Evolutionary conservation across 352 stramenopile genomes (phyloP).

Genomic region (Salisapilia sapeloensis): DNA sequence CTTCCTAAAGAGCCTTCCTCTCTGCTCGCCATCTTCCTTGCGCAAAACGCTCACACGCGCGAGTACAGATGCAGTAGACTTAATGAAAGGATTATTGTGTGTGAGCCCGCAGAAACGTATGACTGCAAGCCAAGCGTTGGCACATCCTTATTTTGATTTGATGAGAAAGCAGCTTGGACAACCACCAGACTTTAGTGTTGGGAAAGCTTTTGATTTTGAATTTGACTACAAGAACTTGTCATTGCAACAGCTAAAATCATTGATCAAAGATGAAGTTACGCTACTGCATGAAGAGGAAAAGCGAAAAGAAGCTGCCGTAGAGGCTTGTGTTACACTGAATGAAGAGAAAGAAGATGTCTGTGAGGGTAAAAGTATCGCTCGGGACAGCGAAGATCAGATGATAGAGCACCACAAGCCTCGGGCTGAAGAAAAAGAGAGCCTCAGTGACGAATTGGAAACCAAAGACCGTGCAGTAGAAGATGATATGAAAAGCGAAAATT

Average conservation of each 20-base stretch:
- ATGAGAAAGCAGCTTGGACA: constrained; percentile 56
- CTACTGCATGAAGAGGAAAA: constrained; percentile 45
- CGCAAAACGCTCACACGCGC: constrained; percentile 48
- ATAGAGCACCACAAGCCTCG: too few species aligned
- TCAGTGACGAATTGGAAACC: too few species aligned
- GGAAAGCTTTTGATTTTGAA: constrained; percentile 64
- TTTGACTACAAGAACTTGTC: constrained; percentile 64
- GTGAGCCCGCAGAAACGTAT: constrained; percentile 85
- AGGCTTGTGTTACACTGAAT: too few species aligned
- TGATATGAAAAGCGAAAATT: too few species aligned
- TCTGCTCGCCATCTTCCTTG: constrained; percentile 52
- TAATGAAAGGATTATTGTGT: constrained; percentile 52
- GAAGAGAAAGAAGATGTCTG: too few species aligned
- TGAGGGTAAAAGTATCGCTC: too few species aligned
- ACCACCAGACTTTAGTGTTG: constrained; percentile 40
- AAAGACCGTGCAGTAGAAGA: too few species aligned
- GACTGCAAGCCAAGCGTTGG: constrained; percentile 76
- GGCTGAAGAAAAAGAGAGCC: too few species aligned
- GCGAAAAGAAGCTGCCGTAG: too few species aligned
- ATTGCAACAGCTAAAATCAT: constrained; percentile 29
- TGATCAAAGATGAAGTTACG: constrained; percentile 69
- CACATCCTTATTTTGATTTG: constrained; percentile 83
- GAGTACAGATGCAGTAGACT: constrained; percentile 43
- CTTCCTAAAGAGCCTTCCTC: constrained; percentile 53
- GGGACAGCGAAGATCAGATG: too few species aligned